Evolutionary conservation across 805 yeast genomes (phyloP), one percentile per base, ranked within the genome.

Genomic region (Barnettozyma sucrosica): DNA sequence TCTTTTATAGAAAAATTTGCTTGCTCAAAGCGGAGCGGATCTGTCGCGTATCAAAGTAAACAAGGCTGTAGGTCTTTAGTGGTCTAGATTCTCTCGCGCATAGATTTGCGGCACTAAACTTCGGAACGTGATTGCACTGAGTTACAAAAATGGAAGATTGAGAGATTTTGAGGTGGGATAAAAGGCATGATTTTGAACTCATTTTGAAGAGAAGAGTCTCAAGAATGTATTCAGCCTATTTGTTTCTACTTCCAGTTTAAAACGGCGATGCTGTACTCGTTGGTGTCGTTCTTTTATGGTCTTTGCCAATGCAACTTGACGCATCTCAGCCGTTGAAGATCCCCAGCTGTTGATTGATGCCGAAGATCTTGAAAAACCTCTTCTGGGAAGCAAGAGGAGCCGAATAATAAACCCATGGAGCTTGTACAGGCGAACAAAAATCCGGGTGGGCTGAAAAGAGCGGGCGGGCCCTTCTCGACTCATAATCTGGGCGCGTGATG

Each of bases 251-350:
- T 18, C 5, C 2, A 7, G 5, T 5, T 11, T 3, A 4, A 13
- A 3, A 11, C 14, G 16, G 4, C 14, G 9, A 11, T 28, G 3
- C 4, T 28, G 16, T 13, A 28, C 13, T 11, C 32, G 7, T 13
- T 28, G 5, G 32, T 28, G 5, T 28, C 2, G 32, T 9, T 3
- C 7, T 5, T 5, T 7, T 8, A 13, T 2, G 14, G 21, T 37
- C 3, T 37, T 19, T 9, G 13, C 5, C 18, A 23, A n/a, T 37
- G 41, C 41, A 37, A 28, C 14, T 21, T 21, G 25, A 37, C 14
- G 41, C 41, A 37, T 11, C 26, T n/a, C 18, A 14, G 10, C 41
- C 41, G 41, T 37, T 37, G 41, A 21, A 20, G 41, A 37, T 23
- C 41, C n/a, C 8, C 25, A 23, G 25, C 25, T 8, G n/a, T n/a